These are phyloP conservation scores for Artemisia argyi DNA, from an alignment of 129 eudicot genomes.

Conservation along the genomic window DNA sequence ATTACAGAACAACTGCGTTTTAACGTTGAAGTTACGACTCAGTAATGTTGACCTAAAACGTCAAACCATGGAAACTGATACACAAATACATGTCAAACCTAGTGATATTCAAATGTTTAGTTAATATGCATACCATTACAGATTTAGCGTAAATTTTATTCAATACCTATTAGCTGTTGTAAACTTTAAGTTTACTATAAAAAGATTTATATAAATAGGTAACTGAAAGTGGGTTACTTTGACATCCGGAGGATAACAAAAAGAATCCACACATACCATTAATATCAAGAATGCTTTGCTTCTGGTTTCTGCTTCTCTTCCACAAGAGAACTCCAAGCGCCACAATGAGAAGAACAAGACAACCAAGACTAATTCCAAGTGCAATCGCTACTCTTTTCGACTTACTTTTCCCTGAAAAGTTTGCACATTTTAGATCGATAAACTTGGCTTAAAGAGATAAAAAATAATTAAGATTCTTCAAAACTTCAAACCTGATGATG, in stretches of 20 bases:
- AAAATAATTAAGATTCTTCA: not conserved
- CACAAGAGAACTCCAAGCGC: slow-evolving; percentile 48
- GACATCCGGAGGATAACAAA: slow-evolving; percentile 1
- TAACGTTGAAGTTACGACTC: too few relatives aligned
- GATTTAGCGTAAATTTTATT: too few relatives aligned
- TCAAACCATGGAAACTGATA: too few relatives aligned
- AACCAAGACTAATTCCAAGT: slow-evolving; percentile 68
- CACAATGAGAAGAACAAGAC: slow-evolving; percentile 40
- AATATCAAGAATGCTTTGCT: slow-evolving; percentile 55
- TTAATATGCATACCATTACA: too few relatives aligned
- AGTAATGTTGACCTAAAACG: too few relatives aligned
- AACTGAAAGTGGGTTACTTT: slow-evolving; percentile 12
- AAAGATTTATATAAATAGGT: too few relatives aligned
- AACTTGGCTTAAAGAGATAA: slow-evolving; percentile 17
- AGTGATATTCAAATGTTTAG: too few relatives aligned
- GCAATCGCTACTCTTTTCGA: slow-evolving; percentile 73
- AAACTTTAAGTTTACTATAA: too few relatives aligned
- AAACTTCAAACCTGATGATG: slow-evolving; percentile 54
- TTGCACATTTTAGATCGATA: not conserved
- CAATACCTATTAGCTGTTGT: too few relatives aligned
- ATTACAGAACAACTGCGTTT: too few relatives aligned
- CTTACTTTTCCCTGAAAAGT: slow-evolving; percentile 46
- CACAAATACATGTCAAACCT: too few relatives aligned
- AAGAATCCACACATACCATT: slow-evolving; percentile 43
- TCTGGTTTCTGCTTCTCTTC: slow-evolving; percentile 44